Evolutionary conservation across 2,329 filamentous ascomycete genomes (phyloP).

Genomic region (Alternaria brassicae): DNA sequence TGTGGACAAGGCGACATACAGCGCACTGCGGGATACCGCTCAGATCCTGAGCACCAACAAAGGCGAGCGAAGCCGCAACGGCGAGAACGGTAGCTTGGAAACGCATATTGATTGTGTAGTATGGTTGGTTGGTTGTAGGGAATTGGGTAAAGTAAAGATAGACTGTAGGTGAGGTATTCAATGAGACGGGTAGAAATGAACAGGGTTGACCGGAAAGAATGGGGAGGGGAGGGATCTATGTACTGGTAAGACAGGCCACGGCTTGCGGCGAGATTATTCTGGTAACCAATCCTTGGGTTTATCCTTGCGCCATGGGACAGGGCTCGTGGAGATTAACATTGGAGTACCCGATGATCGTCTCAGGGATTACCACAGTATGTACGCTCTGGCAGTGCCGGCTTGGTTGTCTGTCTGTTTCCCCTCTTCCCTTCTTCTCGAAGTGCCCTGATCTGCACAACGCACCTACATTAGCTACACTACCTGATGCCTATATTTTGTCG

Average conservation of each 20-base stretch:
- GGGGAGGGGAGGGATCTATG: neutral
- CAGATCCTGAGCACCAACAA: constrained; percentile 40
- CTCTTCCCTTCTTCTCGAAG: neutral
- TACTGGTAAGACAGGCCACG: neutral
- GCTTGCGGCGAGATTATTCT: neutral
- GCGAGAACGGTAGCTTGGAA: constrained; percentile 36
- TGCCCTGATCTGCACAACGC: neutral
- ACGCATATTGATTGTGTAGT: constrained; percentile 35
- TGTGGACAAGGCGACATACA: constrained; percentile 32
- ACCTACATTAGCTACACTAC: neutral
- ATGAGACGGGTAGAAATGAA: neutral
- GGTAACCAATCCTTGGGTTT: neutral
- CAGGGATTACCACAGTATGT: neutral
- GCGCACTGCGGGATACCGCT: constrained; percentile 42
- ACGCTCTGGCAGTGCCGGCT: neutral
- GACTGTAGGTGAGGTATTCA: neutral
- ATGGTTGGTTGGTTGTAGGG: neutral
- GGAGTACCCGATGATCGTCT: constrained; percentile 1
- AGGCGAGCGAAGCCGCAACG: constrained; percentile 35
- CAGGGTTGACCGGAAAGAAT: neutral
- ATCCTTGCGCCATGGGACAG: neutral
- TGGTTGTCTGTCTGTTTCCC: neutral
- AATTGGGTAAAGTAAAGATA: neutral
- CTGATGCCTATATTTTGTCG: neutral
- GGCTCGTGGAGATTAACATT: constrained; percentile 4